Evolutionary conservation across 2,329 filamentous ascomycete species (phyloP), one percentile per base, ranked within the genome.

Genomic region (Stachybotrys elegans): DNA sequence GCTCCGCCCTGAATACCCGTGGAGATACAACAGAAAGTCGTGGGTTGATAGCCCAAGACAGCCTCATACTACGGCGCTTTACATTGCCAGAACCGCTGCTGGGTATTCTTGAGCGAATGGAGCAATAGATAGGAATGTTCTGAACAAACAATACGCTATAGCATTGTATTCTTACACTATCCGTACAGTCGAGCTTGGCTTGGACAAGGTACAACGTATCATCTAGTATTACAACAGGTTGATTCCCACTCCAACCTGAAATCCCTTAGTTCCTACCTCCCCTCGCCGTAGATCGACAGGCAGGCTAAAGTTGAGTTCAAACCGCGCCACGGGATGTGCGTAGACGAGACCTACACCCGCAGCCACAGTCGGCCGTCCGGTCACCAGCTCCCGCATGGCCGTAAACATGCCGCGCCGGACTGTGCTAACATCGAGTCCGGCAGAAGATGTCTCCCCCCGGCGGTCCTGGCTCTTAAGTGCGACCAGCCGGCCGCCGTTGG

Each of bases 181-280:
- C n/a, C n/a, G n/a, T n/a, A n/a, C n/a, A n/a, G n/a, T n/a, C n/a
- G n/a, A n/a, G n/a, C n/a, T n/a, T n/a, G n/a, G n/a, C 13, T 16
- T 34, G 9, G 9, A 34, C 31, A 16, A 8, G 14, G n/a, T 12
- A 13, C 31, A 34, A 13, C n/a, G 31, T 34, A 16, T 7, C 31
- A 9, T 16, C 8, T 12, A 13, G 19, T 34, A 34, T 34, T 34
- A 97, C 75, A 97, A 69, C 63, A 98, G 96, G 69, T 88, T 94
- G 60, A 98, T 90, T 40, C 93, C 93, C 32, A 98, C 88, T n/a
- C 93, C 93, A 57, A 98, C 84, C 63, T 93, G 90, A 51, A 98
- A 61, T 1, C 93, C 93, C 70, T 98, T 98, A 44, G 92, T 81
- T 14, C 82, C 84, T 55, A 93, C 84, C 68, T 98, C 93, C 27